Conservation (phyloP, 2,329 filamentous ascomycete species). For the Aspergillus sp. region DNA sequence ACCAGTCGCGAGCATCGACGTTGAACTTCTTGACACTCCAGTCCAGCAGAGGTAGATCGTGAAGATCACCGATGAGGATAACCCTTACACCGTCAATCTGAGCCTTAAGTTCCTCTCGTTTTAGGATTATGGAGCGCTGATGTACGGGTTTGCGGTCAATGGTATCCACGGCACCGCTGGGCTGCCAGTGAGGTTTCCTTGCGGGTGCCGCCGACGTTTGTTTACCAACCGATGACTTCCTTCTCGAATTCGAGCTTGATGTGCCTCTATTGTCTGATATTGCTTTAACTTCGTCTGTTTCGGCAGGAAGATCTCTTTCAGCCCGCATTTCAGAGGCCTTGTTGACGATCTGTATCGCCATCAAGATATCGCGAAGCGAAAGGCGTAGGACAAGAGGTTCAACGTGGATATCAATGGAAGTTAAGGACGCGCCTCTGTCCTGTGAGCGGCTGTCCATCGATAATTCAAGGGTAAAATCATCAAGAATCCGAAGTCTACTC, state of each 20-base stretch:
- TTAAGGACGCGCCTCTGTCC: conserved; percentile 60
- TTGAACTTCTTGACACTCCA: conserved; percentile 89
- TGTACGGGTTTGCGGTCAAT: conserved; percentile 37
- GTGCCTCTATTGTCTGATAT: conserved; percentile 44
- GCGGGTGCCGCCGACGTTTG: conserved; percentile 44
- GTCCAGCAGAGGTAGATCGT: conserved; percentile 93
- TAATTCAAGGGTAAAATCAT: conserved; percentile 91
- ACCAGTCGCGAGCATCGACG: conserved; percentile 86
- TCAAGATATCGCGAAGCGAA: conserved; percentile 88
- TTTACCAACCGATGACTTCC: conserved; percentile 51
- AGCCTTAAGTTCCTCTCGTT: conserved; percentile 79
- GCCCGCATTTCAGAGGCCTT: conserved; percentile 84
- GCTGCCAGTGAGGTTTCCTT: conserved; percentile 47
- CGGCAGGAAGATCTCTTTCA: conserved; percentile 46
- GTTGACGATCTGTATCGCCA: conserved; percentile 88
- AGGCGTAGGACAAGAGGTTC: conserved; percentile 89
- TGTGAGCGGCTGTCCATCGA: conserved; percentile 75
- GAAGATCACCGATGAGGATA: conserved; percentile 90
- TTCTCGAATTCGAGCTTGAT: conserved; percentile 40
- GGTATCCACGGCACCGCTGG: conserved; percentile 41
- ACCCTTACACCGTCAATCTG: conserved; percentile 85
- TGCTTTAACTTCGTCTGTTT: conserved; percentile 56
- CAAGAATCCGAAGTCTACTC: conserved; percentile 83
- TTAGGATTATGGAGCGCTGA: conserved; percentile 55
- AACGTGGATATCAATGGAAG: conserved; percentile 80